These are phyloP conservation scores for Paramicrosporidium saccamoebae DNA, from an alignment of 371 early-diverging fungal genomes.

Conservation along the genomic window DNA sequence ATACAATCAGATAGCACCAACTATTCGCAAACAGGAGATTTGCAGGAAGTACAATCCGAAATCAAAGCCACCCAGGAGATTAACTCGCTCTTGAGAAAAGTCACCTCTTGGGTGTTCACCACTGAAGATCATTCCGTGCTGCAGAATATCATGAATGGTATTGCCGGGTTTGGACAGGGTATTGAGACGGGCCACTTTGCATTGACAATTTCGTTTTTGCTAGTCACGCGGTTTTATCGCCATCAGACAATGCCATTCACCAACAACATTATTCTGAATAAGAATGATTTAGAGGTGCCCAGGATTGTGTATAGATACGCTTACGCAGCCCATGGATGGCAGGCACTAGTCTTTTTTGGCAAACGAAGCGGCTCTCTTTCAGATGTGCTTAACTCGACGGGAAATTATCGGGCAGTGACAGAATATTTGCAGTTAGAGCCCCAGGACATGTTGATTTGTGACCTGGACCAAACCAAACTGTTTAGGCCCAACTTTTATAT, in stretches of 20 bases:
- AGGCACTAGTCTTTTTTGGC: slow-evolving; percentile 39
- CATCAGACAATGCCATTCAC: no score
- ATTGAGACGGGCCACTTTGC: no score
- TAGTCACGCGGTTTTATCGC: background rate
- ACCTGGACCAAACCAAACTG: slow-evolving; percentile 24
- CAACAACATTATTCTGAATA: no score
- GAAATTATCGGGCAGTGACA: slow-evolving; percentile 25
- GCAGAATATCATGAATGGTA: no score
- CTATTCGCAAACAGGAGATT: no score
- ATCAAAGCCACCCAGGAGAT: no score
- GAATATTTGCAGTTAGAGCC: slow-evolving; percentile 23
- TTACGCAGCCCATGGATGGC: slow-evolving; percentile 32
- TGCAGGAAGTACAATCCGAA: no score
- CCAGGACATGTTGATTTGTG: slow-evolving; percentile 34
- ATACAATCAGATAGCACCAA: no score
- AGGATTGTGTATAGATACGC: slow-evolving; percentile 8
- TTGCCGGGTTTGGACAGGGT: no score
- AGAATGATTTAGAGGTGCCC: slow-evolving; percentile 4
- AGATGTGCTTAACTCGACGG: slow-evolving; percentile 26
- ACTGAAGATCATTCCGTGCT: no score
- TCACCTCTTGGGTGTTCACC: no score
- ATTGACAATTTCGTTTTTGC: background rate
- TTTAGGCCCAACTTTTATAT: slow-evolving; percentile 47
- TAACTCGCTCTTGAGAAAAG: no score
- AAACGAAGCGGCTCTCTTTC: slow-evolving; percentile 20